These are phyloP conservation scores for Pelargonium myrrhifolium DNA, from an alignment of 441 rosid genomes.

Conservation along the genomic window DNA sequence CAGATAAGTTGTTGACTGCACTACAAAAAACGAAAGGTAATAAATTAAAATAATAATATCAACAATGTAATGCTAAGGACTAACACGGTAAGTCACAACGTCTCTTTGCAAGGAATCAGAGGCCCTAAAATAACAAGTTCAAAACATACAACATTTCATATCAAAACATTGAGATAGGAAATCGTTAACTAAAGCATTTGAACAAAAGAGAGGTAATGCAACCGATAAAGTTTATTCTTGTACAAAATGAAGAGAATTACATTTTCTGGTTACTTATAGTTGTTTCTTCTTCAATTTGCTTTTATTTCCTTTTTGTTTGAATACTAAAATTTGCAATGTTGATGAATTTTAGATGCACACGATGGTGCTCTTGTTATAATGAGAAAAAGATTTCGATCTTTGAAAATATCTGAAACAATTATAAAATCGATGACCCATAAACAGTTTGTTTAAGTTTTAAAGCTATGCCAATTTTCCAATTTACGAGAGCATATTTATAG, in stretches of 20 bases:
- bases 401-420: background rate
- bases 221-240: background rate
- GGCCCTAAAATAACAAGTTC: too few relatives aligned
- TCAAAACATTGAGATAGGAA: background rate
- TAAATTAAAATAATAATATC: background rate
- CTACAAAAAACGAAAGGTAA: conserved; percentile 8
- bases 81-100: background rate
- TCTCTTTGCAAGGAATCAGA: too few relatives aligned
- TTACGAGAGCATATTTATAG: too few relatives aligned
- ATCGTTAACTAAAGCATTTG: background rate
- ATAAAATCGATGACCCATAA: background rate
- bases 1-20: conserved; percentile 25
- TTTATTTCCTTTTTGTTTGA: too few relatives aligned
- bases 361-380: background rate
- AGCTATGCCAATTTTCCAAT: too few relatives aligned
- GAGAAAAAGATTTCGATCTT: background rate
- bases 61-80: background rate
- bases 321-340: background rate
- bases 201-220: background rate
- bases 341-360: background rate
- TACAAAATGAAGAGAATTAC: background rate
- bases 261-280: background rate
- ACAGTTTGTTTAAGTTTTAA: background rate
- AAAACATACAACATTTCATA: background rate
- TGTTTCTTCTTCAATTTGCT: background rate